These are phyloP conservation scores for Metschnikowia cerradonensis DNA, from an alignment of 805 yeast genomes.

Conservation along the genomic window DNA sequence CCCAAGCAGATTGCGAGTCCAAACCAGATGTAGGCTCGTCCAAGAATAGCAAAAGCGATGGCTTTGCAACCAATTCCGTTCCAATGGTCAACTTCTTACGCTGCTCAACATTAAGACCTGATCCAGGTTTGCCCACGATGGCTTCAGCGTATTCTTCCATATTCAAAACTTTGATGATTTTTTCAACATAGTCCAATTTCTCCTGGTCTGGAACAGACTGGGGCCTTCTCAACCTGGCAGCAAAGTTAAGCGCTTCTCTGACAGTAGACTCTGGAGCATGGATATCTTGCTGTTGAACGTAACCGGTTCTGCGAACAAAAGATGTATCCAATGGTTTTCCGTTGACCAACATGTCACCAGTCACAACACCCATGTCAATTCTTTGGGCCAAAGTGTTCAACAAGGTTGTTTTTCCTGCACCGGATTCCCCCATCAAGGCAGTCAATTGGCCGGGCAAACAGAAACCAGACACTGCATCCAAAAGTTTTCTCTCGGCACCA, in stretches of 20 bases:
- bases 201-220: slow-evolving; percentile 36
- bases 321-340: slow-evolving; percentile 47
- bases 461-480: slow-evolving; percentile 29
- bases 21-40: slow-evolving; percentile 43
- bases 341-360: slow-evolving; percentile 57
- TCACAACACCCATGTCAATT: slow-evolving; percentile 51
- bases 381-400: slow-evolving; percentile 52
- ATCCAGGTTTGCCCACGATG: slow-evolving; percentile 43
- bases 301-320: slow-evolving; percentile 53
- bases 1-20: slow-evolving; percentile 48
- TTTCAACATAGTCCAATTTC: slow-evolving; percentile 50
- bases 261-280: slow-evolving; percentile 50
- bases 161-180: slow-evolving; percentile 45
- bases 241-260: slow-evolving; percentile 49
- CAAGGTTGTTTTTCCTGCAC: slow-evolving; percentile 59
- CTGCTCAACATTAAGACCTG: slow-evolving; percentile 53
- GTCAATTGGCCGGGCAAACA: slow-evolving; percentile 51
- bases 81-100: slow-evolving; percentile 53
- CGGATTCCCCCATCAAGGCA: slow-evolving; percentile 63
- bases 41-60: slow-evolving; percentile 47
- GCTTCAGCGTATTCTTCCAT: slow-evolving; percentile 55
- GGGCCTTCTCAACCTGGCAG: slow-evolving; percentile 49
- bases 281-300: slow-evolving; percentile 58
- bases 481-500: slow-evolving; percentile 35
- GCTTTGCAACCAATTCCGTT: slow-evolving; percentile 53